Base-by-base conservation (phyloP, 1,284 basidiomycete species). In the Trametes polyzona region DNA sequence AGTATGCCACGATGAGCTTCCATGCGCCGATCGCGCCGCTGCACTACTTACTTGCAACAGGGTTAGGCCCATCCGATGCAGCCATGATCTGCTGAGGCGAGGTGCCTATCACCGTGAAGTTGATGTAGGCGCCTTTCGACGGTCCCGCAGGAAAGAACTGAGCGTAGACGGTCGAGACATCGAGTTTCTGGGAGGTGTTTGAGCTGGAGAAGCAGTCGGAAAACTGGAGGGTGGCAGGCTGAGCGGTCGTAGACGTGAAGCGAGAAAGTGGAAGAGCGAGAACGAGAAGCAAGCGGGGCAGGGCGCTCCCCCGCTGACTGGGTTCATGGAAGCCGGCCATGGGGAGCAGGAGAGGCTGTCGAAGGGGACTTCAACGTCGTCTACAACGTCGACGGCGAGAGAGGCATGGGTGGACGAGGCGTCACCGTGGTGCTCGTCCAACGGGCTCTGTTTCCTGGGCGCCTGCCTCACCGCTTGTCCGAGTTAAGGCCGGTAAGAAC, bases 131-230 rank as follows among this genome's bases (percentile, higher is more conserved):
- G 1, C 77, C 78, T 29, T 74, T 68, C 11, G 73, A 65, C 24
- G 73, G 71, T 37, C 78, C 76, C 1, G 36, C 46, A 21, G 82
- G 72, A 4, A 87, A 75, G 52, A 93, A 78, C 69, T 93, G 88
- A 12, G 86, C 90, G 68, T 89, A 93, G 41, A 94, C 85, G 23
- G 80, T 80, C 52, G 83, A 80, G 58, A 95, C 80, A 51, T 83
- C 78, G 69, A 94, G 78, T 69, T 87, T 87, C 68, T 79, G 77
- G 36, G 77, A 74, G 17, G 65, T 64, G 72, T 82, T 80, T 52
- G 56, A 52, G 59, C 79, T 79, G 33, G 73, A 65, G 71, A 83
- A 89, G 73, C 87, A 90, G 69, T 89, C 85, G 42, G 56, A 59
- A 66, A 63, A 72, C 55, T 70, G 67, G 41, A 74, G 52, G 26